Evolutionary conservation across 1,284 basidiomycete genomes (phyloP).

Genomic region (Tylopilus sp.): DNA sequence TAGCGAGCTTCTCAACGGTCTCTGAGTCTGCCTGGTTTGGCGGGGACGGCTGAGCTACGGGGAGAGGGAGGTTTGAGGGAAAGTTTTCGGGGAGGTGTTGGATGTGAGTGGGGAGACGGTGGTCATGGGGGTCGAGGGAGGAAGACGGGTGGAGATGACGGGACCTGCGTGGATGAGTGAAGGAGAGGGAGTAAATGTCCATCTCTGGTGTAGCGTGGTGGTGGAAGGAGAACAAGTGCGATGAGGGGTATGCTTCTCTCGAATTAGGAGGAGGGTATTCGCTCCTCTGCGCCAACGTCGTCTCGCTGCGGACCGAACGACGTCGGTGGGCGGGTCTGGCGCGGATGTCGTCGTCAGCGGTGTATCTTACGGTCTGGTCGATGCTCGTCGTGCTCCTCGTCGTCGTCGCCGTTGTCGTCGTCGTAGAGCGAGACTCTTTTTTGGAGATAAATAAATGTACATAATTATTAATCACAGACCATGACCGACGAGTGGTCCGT

Average conservation of each 20-base stretch:
- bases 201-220: slow-evolving; percentile 39
- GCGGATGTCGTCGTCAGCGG: slow-evolving; percentile 4
- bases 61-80: slow-evolving; percentile 33
- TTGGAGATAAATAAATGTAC: slow-evolving; percentile 1
- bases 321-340: background rate
- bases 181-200: slow-evolving; percentile 92
- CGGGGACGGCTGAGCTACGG: slow-evolving; percentile 43
- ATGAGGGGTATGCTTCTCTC: slow-evolving; percentile 18
- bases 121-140: slow-evolving; percentile 58
- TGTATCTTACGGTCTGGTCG: slow-evolving; percentile 18
- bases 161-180: slow-evolving; percentile 77
- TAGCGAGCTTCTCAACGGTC: slow-evolving; percentile 74
- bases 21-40: slow-evolving; percentile 53
- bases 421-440: slow-evolving; percentile 24
- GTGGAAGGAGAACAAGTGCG: background rate
- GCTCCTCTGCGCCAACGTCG: slow-evolving; percentile 22
- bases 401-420: slow-evolving; percentile 18
- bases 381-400: slow-evolving; percentile 19
- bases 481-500: slow-evolving; percentile 23
- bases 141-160: slow-evolving; percentile 55
- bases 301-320: background rate
- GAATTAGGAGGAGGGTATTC: slow-evolving; percentile 29
- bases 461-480: slow-evolving; percentile 9
- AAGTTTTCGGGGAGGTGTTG: slow-evolving; percentile 34
- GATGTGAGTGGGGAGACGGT: slow-evolving; percentile 43